Conservation (phyloP, 345 rosid genomes). For the Luvunga scandens region DNA sequence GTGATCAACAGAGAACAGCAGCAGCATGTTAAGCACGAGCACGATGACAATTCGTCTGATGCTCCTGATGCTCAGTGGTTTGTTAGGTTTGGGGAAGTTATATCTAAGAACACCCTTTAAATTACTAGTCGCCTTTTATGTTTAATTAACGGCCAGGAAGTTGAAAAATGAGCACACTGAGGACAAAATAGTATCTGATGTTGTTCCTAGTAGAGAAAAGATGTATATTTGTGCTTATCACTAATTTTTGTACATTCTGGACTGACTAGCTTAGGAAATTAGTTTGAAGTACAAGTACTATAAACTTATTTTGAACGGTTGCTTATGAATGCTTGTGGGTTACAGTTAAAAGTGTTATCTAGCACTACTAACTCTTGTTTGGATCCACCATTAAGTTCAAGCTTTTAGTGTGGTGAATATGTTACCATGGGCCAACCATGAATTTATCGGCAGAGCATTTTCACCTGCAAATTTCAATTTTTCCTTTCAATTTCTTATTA, state of each 20-base stretch:
- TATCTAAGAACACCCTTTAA: constrained; percentile 67
- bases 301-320: neutral
- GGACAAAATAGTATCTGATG: no score
- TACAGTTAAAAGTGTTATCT: no score
- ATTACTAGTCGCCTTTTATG: neutral
- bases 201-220: neutral
- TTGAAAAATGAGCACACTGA: neutral
- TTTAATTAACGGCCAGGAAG: neutral
- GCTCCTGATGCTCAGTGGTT: constrained; percentile 80
- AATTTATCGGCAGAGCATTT: no score
- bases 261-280: neutral
- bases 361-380: no score
- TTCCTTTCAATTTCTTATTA: no score
- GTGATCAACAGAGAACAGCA: constrained; percentile 38
- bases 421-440: no score
- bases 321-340: no score
- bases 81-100: constrained; percentile 56
- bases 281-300: neutral
- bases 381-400: no score
- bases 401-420: no score
- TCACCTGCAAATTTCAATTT: no score
- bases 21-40: constrained; percentile 20
- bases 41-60: constrained; percentile 46
- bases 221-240: neutral
- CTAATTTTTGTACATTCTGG: constrained; percentile 8